Evolutionary conservation across 192 early-diverging fungal species (phyloP), one percentile per base, ranked within the genome.

Genomic region (Oehlia diaphana): DNA sequence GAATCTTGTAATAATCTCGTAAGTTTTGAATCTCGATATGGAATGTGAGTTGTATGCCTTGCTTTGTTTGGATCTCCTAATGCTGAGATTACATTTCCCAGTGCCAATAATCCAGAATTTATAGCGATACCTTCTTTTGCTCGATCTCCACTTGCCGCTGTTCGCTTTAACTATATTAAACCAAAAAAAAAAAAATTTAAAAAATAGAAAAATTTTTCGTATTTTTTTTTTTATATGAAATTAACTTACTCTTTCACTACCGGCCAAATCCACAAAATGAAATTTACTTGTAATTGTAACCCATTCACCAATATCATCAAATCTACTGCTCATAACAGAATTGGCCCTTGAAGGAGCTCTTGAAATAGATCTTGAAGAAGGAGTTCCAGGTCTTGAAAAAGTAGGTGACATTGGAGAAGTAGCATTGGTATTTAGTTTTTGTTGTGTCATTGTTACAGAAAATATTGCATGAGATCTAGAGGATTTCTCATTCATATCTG

Each of bases 191-290:
- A 31, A 31, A 37, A 37, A 26, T 26, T n/a, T n/a, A n/a, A 2
- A 37, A 37, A 37, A 3, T 37, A 37, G 37, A 37, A 37, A 37
- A 37, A 4, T 37, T 2, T 37, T 37, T 4, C 2, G 31, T 31
- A 31, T 31, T 31, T 31, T 31, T 31, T 31, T 31, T 31, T 31
- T 31, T 31, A 31, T 31, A 31, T 31, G 3, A 37, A 37, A 42
- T 42, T 42, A 42, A 82, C 79, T 79, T 84, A 87, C 86, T 65
- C 94, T 85, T 85, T 99, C 98, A 65, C 95, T 96, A 44, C 98
- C 98, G 31, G 98, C 98, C 82, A 99, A 86, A 87, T 99, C 98
- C 26, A 99, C 98, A 89, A 99, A 99, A 80, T 97, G 95, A 77
- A 99, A 95, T 84, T 98, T 99, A 26, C 95, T 96, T 10, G 87